Evolutionary conservation across 331 rosid species (phyloP).

Genomic region (Saraca asoca): DNA sequence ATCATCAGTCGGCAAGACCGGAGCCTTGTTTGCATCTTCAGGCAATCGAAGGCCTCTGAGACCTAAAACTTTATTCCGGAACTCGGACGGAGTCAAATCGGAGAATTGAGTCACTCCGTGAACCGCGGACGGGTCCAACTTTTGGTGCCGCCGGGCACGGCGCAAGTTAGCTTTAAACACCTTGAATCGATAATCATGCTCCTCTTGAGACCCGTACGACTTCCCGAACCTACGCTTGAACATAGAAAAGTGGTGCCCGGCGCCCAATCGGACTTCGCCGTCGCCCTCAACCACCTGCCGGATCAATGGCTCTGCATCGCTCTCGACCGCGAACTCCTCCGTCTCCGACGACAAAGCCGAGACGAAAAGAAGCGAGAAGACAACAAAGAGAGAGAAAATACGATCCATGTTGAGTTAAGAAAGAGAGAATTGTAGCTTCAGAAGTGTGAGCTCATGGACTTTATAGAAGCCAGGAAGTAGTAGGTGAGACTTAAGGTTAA

Average conservation of each 20-base stretch:
- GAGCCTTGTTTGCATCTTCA: slow-evolving; percentile 63
- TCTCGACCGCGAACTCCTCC: slow-evolving; percentile 2
- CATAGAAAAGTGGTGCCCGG: slow-evolving; percentile 69
- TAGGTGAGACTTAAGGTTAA: neutral
- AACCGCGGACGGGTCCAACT: slow-evolving; percentile 70
- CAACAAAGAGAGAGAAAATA: slow-evolving; percentile 16
- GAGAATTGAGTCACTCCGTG: slow-evolving; percentile 92
- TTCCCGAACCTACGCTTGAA: slow-evolving; percentile 72
- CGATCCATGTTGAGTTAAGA: slow-evolving; percentile 41
- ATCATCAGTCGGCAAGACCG: slow-evolving; percentile 73
- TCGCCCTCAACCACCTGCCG: slow-evolving; percentile 67
- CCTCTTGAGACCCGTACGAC: slow-evolving; percentile 59
- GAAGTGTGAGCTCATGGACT: neutral
- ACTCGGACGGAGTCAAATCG: slow-evolving; percentile 74
- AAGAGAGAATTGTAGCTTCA: neutral
- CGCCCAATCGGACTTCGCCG: slow-evolving; percentile 47
- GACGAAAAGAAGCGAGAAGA: slow-evolving; percentile 39
- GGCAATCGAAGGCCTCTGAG: slow-evolving; percentile 72
- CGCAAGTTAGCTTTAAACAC: slow-evolving; percentile 68
- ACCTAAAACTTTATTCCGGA: slow-evolving; percentile 56
- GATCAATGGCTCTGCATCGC: slow-evolving; percentile 47
- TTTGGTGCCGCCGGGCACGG: slow-evolving; percentile 75
- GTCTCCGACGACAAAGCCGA: slow-evolving; percentile 31
- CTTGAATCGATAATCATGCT: slow-evolving; percentile 65
- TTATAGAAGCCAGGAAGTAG: neutral